Evolutionary conservation across 2,329 filamentous ascomycete species (phyloP).

Genomic region (Aspergillus thermomutatus): DNA sequence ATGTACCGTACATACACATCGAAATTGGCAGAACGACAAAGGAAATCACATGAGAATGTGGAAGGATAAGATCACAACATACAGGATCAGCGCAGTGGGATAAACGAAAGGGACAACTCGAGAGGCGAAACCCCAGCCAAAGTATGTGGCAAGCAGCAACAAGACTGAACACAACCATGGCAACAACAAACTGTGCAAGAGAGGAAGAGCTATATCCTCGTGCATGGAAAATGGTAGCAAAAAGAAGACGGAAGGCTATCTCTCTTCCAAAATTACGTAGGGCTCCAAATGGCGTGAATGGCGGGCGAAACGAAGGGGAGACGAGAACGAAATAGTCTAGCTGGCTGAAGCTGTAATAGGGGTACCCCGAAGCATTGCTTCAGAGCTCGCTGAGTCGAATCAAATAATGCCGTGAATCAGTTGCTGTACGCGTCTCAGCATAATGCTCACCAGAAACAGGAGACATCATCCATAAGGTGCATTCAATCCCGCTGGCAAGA

Average conservation of each 20-base stretch:
- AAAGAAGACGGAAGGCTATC: background rate
- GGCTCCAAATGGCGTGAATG: background rate
- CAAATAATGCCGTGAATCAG: constrained; percentile 3
- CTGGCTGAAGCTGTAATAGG: constrained; percentile 18
- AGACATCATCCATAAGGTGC: constrained; percentile 12
- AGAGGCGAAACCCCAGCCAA: background rate
- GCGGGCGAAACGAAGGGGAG: background rate
- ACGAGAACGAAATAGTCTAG: constrained; percentile 13
- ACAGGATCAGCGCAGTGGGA: constrained; percentile 1
- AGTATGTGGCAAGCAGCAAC: background rate
- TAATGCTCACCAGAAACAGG: constrained; percentile 2
- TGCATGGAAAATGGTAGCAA: background rate
- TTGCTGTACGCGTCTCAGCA: constrained; percentile 12
- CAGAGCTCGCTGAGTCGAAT: constrained; percentile 14
- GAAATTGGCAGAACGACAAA: constrained; percentile 4
- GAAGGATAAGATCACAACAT: constrained; percentile 3
- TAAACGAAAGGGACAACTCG: constrained; percentile 8
- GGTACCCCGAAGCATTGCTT: constrained; percentile 11
- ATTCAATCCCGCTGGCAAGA: constrained; percentile 14
- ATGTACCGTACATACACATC: constrained; percentile 14
- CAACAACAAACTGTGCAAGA: constrained; percentile 2
- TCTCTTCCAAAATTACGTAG: constrained; percentile 14
- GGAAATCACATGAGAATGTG: background rate
- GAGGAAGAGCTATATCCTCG: constrained; percentile 1
- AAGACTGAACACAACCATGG: constrained; percentile 7